Evolutionary conservation across 345 rosid genomes (phyloP).

Genomic region (Geranium rotundifolium): DNA sequence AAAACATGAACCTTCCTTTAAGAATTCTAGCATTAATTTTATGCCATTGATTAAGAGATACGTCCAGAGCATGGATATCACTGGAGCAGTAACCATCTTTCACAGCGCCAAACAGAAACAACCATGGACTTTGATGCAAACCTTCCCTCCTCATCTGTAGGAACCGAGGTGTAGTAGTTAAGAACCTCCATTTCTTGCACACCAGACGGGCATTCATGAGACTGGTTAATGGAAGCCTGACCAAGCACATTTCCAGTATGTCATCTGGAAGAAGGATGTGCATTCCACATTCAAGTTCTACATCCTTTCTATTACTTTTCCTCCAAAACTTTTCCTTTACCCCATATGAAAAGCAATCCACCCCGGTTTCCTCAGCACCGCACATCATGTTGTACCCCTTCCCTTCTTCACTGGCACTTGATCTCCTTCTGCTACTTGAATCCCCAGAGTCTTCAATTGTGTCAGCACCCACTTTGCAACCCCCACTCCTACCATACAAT

Average conservation of each 20-base stretch:
- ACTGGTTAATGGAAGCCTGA: slow-evolving; percentile 73
- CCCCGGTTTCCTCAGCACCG: slow-evolving; percentile 54
- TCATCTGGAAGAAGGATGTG: slow-evolving; percentile 78
- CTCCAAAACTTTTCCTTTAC: slow-evolving; percentile 76
- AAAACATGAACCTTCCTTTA: slow-evolving; percentile 80
- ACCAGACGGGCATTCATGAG: slow-evolving; percentile 86
- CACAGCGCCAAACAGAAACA: slow-evolving; percentile 77
- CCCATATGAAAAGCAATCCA: slow-evolving; percentile 88
- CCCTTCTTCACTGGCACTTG: slow-evolving; percentile 72
- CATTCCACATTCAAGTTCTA: slow-evolving; percentile 28
- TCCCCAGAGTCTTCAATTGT: slow-evolving; percentile 75
- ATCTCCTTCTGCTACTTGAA: slow-evolving; percentile 60
- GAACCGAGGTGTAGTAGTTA: slow-evolving; percentile 62
- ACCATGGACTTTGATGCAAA: slow-evolving; percentile 65
- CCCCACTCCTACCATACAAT: slow-evolving; percentile 66
- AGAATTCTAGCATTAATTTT: slow-evolving; percentile 52
- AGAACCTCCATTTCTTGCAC: slow-evolving; percentile 82
- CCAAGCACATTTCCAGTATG: slow-evolving; percentile 79
- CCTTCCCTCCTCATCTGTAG: slow-evolving; percentile 67
- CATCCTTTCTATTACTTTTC: slow-evolving; percentile 42
- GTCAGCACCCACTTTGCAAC: slow-evolving; percentile 94
- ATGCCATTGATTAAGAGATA: slow-evolving; percentile 69
- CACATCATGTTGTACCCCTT: slow-evolving; percentile 47
- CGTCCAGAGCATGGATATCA: slow-evolving; percentile 69
- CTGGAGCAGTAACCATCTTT: slow-evolving; percentile 78